Conservation (phyloP, 768 basidiomycete species). For the Mycena rosella region DNA sequence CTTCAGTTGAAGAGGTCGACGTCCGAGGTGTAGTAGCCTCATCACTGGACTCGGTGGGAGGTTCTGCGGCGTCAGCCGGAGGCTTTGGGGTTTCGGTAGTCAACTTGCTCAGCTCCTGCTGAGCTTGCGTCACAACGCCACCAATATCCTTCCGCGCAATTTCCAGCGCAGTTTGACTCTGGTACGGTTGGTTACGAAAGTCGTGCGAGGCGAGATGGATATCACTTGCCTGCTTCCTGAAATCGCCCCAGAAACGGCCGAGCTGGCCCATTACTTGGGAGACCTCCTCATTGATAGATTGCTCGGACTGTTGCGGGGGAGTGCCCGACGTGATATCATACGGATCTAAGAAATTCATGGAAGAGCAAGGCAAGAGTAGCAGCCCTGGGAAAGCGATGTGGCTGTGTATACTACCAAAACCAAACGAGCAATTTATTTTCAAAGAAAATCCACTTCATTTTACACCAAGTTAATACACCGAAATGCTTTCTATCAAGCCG, state of each 20-base stretch:
- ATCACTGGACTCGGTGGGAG: slow-evolving; percentile 38
- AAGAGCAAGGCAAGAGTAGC: no score
- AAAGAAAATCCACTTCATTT: not conserved
- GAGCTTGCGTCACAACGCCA: slow-evolving; percentile 82
- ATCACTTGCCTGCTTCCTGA: slow-evolving; percentile 83
- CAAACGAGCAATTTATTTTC: not conserved
- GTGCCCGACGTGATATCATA: slow-evolving; percentile 70
- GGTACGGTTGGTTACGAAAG: slow-evolving; percentile 23
- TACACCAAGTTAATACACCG: slow-evolving; percentile 8
- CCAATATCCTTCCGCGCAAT: slow-evolving; percentile 80
- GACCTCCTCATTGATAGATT: slow-evolving; percentile 88
- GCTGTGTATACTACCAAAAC: no score
- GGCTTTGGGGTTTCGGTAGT: slow-evolving; percentile 51
- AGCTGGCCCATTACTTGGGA: slow-evolving; percentile 90
- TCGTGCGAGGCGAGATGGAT: not conserved
- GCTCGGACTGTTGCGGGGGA: slow-evolving; percentile 57
- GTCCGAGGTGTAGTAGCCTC: slow-evolving; percentile 43
- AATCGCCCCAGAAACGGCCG: slow-evolving; percentile 90
- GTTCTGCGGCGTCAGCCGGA: slow-evolving; percentile 30
- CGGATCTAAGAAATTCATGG: slow-evolving; percentile 79
- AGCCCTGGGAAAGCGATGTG: no score
- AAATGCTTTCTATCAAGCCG: slow-evolving; percentile 34
- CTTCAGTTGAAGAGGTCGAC: slow-evolving; percentile 43
- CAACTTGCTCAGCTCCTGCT: slow-evolving; percentile 78
- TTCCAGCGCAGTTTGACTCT: slow-evolving; percentile 81